Base-by-base conservation (phyloP, 352 stramenopile species). In the Phytophthora colocasiae region DNA sequence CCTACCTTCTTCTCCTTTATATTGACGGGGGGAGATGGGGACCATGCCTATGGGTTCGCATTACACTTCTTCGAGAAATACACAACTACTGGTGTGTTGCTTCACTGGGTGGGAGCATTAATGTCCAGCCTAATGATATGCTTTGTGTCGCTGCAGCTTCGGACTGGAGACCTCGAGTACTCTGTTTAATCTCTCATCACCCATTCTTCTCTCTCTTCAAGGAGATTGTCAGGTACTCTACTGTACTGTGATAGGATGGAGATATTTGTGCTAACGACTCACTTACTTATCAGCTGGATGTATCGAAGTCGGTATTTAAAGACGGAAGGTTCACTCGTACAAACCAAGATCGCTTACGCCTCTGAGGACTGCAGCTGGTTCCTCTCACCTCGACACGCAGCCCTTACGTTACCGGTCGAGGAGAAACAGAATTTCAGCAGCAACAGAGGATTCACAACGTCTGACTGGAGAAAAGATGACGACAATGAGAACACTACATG, bases 171-270 rank as follows among this genome's bases (percentile, higher is more conserved):
- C 81, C 84, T 54, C 78, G 75, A 15, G 87, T 92, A 6, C 71
- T 91, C 40, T 95, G 87, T 39, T 44, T 95, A 17, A 88, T 95
- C 59, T 95, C 87, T 39, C 83, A 91, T 46, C 83, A 92, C 60
- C 80, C 87, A 12, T 90, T 92, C 63, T 91, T 95, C 63, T 90
- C 83, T 48, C 76, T 95, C 8, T 92, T 93, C 52, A 92, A 91
- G 43, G 80, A 91, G 41, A 60, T 92, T 55, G 69, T 91, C 46
- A 90, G 76, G 81, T 90, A 73, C 31, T 34, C 6, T 7, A 8
- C 6, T 31, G 31, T 34, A 17, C 15, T 51, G 22, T 9, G 36
- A 15, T 38, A 11, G 22, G 14, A 3, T 15, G 39, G 3, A 46
- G 51, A 39, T 2, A 19, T 12, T 40, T 34, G 12, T 40, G 39